Conservation (phyloP, 306 rosid genomes). For the Cucumis sativus region DNA sequence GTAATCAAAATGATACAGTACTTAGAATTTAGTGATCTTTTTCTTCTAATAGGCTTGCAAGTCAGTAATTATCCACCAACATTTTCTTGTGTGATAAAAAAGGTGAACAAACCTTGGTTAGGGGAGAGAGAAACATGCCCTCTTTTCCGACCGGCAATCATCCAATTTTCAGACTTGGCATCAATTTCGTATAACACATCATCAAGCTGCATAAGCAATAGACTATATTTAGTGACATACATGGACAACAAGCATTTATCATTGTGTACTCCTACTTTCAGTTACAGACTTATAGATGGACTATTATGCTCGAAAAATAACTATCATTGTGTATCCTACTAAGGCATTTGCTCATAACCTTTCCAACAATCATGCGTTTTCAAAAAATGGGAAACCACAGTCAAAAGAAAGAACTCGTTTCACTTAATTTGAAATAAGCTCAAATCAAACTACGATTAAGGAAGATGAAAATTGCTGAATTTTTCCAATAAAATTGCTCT, state of each 20-base stretch:
- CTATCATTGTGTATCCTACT: too few species aligned
- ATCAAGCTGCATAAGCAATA: slow-evolving; percentile 34
- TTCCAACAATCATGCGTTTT: background rate
- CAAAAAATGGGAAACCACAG: background rate
- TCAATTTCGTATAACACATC: slow-evolving; percentile 81
- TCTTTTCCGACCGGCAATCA: slow-evolving; percentile 98
- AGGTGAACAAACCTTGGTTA: slow-evolving; percentile 45
- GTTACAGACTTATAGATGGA: background rate
- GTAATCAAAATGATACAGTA: slow-evolving; percentile 9
- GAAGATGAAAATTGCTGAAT: too few species aligned
- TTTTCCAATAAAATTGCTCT: too few species aligned
- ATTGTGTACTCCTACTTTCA: background rate
- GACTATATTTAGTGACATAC: background rate
- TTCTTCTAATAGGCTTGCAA: background rate
- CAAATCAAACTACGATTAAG: too few species aligned
- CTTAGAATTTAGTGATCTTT: background rate
- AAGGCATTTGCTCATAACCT: background rate
- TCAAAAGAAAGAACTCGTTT: background rate
- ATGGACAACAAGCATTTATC: background rate
- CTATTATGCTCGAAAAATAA: background rate
- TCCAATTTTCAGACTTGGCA: slow-evolving; percentile 84
- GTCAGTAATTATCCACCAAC: background rate
- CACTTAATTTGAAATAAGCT: too few species aligned
- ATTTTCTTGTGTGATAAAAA: background rate
- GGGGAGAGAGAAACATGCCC: slow-evolving; percentile 69